Conservation (phyloP, 257 asterid genomes). For the Mentha longifolia region DNA sequence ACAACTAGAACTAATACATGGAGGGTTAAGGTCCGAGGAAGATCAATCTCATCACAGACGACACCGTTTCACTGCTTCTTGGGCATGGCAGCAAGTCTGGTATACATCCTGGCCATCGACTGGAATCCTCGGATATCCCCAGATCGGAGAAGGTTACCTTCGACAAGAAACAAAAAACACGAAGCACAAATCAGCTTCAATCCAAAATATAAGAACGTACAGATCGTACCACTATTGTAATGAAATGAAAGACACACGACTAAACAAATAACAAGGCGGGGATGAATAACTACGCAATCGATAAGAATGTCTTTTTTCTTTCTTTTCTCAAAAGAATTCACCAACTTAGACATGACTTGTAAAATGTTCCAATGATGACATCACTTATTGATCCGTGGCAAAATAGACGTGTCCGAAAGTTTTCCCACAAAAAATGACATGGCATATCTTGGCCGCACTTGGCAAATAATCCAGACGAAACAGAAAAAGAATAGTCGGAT, state of each 20-base stretch:
- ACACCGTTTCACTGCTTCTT: slow-evolving; percentile 66
- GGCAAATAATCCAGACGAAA: neutral
- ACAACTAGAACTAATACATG: neutral
- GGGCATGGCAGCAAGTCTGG: slow-evolving; percentile 98
- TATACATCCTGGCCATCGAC: slow-evolving; percentile 96
- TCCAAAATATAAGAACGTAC: neutral
- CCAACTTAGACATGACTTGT: neutral
- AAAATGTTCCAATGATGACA: neutral
- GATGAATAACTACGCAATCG: neutral
- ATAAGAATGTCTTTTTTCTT: neutral
- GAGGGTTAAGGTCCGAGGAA: neutral
- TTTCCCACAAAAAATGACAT: neutral
- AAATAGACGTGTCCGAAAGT: neutral
- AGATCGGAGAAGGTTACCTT: slow-evolving; percentile 93
- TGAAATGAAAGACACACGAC: neutral
- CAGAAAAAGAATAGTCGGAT: neutral
- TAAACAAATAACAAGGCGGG: neutral
- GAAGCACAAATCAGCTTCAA: slow-evolving; percentile 17
- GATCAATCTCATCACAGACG: neutral
- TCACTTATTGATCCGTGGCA: neutral
- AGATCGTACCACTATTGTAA: neutral
- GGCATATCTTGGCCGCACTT: neutral
- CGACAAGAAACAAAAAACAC: neutral
- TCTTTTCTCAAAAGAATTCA: neutral
- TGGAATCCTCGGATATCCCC: slow-evolving; percentile 95